Evolutionary conservation across 2,329 filamentous ascomycete species (phyloP).

Genomic region (Amauroascus verrucosus): DNA sequence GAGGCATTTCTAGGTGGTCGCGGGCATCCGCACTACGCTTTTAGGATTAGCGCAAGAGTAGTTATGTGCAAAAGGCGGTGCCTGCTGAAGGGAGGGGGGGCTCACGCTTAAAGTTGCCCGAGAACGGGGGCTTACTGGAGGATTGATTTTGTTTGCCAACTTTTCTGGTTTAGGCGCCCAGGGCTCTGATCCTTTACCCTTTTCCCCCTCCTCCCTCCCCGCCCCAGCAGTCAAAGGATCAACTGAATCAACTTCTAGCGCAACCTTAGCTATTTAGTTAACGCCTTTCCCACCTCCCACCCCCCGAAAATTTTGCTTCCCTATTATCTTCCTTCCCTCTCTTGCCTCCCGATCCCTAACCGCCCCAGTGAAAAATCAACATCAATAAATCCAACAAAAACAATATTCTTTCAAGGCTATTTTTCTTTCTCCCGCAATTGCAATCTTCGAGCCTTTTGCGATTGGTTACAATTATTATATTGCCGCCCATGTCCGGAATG

Average conservation of each 20-base stretch:
- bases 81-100: neutral
- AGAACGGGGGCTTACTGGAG: neutral
- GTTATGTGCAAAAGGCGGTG: neutral
- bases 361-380: neutral
- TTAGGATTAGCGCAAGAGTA: neutral
- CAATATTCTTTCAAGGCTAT: neutral
- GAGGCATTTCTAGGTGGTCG: too few species aligned
- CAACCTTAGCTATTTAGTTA: slow-evolving; percentile 2
- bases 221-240: neutral
- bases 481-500: neutral
- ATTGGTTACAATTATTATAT: neutral
- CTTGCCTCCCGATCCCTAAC: too few species aligned
- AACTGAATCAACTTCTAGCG: slow-evolving; percentile 7
- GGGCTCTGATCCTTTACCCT: slow-evolving; percentile 3
- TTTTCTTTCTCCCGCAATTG: neutral
- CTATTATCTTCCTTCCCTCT: neutral
- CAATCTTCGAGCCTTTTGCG: neutral
- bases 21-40: neutral
- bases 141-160: neutral
- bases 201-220: neutral
- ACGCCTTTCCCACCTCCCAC: slow-evolving; percentile 7
- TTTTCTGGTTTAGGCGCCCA: neutral
- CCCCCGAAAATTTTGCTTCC: slow-evolving; percentile 5
- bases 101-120: slow-evolving; percentile 11
- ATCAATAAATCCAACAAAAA: neutral